Evolutionary conservation across 805 yeast genomes (phyloP).

Genomic region (Peterozyma toletana): DNA sequence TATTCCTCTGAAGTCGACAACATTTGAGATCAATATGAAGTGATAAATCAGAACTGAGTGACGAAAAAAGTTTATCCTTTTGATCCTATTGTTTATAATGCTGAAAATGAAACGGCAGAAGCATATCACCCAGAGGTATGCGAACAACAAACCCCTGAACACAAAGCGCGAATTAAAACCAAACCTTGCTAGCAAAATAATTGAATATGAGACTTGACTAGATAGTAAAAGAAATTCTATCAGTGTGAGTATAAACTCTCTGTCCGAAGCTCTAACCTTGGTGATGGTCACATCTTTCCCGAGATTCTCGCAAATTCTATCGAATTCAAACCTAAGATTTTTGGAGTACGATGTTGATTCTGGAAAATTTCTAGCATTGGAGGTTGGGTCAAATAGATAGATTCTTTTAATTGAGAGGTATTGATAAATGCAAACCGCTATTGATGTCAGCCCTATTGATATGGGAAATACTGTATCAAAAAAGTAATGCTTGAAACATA

Average conservation of each 20-base stretch:
- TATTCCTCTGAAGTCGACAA: slow-evolving; percentile 52
- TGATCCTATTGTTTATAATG: neutral
- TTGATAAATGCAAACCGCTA: neutral
- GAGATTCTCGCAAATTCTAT: neutral
- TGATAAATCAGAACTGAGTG: neutral
- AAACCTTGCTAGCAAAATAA: neutral
- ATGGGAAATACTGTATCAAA: slow-evolving; percentile 5
- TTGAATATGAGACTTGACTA: neutral
- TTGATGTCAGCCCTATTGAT: neutral
- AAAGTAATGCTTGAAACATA: neutral
- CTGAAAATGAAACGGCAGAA: neutral
- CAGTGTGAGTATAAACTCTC: neutral
- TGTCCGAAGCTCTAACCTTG: neutral
- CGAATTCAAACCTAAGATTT: neutral
- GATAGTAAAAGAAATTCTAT: neutral
- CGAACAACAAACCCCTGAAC: neutral
- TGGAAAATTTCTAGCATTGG: neutral
- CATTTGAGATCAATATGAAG: slow-evolving; percentile 29
- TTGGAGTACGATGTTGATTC: slow-evolving; percentile 1
- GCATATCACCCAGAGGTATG: neutral
- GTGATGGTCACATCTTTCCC: neutral
- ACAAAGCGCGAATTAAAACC: neutral
- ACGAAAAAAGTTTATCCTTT: neutral
- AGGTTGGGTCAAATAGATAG: neutral
- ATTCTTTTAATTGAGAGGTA: neutral